Percentiles rank a stretch among this genome's conserved stretches.
Conservation (phyloP, 2,329 filamentous ascomycete genomes). For the Pleurostoma richardsiae region DNA sequence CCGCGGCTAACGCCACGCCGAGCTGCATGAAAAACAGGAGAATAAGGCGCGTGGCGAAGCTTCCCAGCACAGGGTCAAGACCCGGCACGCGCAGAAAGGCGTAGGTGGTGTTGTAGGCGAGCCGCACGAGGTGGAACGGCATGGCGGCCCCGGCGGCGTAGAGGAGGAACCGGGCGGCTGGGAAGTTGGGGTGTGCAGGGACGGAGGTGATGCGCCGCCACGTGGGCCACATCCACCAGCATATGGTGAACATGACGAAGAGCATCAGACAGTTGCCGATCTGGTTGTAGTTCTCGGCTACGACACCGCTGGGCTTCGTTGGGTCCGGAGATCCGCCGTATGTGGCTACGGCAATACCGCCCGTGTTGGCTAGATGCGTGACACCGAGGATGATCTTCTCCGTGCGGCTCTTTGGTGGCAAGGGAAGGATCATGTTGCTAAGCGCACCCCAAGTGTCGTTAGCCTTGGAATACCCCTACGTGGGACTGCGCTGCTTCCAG, state of each 20-base stretch:
- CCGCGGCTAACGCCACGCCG: conserved; percentile 4
- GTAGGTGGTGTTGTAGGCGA: conserved; percentile 15
- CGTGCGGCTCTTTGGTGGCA: not conserved
- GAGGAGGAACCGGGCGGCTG: conserved; percentile 10
- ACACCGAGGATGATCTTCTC: conserved; percentile 15
- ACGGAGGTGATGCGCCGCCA: conserved; percentile 6
- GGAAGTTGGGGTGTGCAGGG: conserved; percentile 10
- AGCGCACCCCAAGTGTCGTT: not conserved
- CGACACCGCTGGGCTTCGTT: conserved; percentile 7
- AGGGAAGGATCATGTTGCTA: not conserved
- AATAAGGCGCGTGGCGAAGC: conserved; percentile 13
- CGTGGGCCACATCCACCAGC: conserved; percentile 15
- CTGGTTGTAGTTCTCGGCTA: conserved; percentile 9
- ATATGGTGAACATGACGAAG: conserved; percentile 12
- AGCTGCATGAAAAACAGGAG: conserved; percentile 13
- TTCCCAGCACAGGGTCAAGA: conserved; percentile 14
- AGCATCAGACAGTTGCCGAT: conserved; percentile 15
- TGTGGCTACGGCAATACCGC: conserved; percentile 11
- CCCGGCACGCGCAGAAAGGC: conserved; percentile 10
- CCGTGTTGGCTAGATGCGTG: conserved; percentile 15
- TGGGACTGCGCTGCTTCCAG: too few species aligned
- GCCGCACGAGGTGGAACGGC: conserved; percentile 14
- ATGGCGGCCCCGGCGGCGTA: conserved; percentile 7
- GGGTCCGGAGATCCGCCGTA: conserved; percentile 12
- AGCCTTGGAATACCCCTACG: too few species aligned